Evolutionary conservation across 116 monocot species (phyloP).

Genomic region (Cymodocea nodosa): DNA sequence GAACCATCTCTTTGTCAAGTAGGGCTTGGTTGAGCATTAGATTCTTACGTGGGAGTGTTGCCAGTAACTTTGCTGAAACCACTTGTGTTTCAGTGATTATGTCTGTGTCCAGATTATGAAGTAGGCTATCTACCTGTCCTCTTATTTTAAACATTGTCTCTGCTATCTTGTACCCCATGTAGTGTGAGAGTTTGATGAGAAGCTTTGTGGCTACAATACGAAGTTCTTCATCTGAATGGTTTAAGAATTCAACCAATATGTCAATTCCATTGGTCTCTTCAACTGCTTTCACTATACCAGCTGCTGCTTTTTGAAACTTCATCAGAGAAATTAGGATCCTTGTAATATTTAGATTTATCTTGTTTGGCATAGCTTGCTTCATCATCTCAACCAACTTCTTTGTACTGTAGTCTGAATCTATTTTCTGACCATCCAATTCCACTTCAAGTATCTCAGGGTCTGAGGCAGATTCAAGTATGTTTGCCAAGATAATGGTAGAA

Average conservation of each 20-base stretch:
- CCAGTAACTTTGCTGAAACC: slow-evolving; percentile 26
- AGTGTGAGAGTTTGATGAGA: slow-evolving; percentile 32
- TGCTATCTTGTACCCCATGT: slow-evolving; percentile 38
- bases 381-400: slow-evolving; percentile 37
- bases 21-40: slow-evolving; percentile 41
- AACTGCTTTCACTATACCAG: slow-evolving; percentile 28
- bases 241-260: slow-evolving; percentile 32
- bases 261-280: slow-evolving; percentile 18
- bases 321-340: slow-evolving; percentile 29
- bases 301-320: slow-evolving; percentile 13
- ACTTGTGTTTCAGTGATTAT: slow-evolving; percentile 29
- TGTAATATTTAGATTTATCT: slow-evolving; percentile 36
- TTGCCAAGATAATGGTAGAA: slow-evolving; percentile 30
- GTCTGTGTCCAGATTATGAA: slow-evolving; percentile 14
- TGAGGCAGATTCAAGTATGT: slow-evolving; percentile 37
- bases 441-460: slow-evolving; percentile 25
- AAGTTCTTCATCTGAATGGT: slow-evolving; percentile 29
- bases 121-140: slow-evolving; percentile 33
- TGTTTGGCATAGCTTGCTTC: slow-evolving; percentile 16
- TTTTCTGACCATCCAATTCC: slow-evolving; percentile 33
- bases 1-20: slow-evolving; percentile 20
- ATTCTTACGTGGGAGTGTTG: slow-evolving; percentile 39
- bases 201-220: slow-evolving; percentile 24
- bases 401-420: slow-evolving; percentile 36
- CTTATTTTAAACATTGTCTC: slow-evolving; percentile 36